Conservation (phyloP, 2,329 filamentous ascomycete species). For the Stenocarpella maydis region DNA sequence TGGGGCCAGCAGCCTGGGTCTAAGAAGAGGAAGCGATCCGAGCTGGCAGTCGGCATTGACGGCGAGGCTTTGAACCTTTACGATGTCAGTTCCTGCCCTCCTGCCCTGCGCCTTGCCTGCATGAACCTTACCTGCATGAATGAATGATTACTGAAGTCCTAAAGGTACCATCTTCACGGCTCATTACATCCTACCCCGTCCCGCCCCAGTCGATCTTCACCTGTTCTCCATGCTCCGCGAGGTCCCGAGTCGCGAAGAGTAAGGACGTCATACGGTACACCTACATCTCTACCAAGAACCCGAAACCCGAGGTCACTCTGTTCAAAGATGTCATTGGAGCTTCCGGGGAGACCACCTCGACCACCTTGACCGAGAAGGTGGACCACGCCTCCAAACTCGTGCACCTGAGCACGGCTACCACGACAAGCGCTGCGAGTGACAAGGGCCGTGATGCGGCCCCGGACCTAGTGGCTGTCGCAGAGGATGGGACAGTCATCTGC, state of each 20-base stretch:
- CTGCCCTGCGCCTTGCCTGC: slow-evolving; percentile 17
- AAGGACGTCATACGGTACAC: slow-evolving; percentile 65
- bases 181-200: slow-evolving; percentile 73
- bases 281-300: slow-evolving; percentile 64
- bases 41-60: slow-evolving; percentile 69
- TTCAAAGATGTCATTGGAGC: slow-evolving; percentile 65
- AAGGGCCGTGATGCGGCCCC: slow-evolving; percentile 42
- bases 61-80: slow-evolving; percentile 73
- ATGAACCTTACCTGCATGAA: background rate
- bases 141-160: slow-evolving; percentile 35
- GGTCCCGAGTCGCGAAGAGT: slow-evolving; percentile 57
- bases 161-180: slow-evolving; percentile 66
- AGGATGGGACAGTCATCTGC: slow-evolving; percentile 68
- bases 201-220: slow-evolving; percentile 71
- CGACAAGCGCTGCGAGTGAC: slow-evolving; percentile 32
- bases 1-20: slow-evolving; percentile 65
- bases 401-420: slow-evolving; percentile 49
- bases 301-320: slow-evolving; percentile 61
- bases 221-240: slow-evolving; percentile 67
- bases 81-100: slow-evolving; percentile 56
- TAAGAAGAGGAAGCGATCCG: slow-evolving; percentile 69
- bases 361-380: slow-evolving; percentile 55
- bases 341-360: slow-evolving; percentile 61
- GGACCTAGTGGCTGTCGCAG: slow-evolving; percentile 64
- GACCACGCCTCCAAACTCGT: slow-evolving; percentile 51